Base-by-base conservation (phyloP, 352 stramenopile genomes). In the Phytophthora palmivora region DNA sequence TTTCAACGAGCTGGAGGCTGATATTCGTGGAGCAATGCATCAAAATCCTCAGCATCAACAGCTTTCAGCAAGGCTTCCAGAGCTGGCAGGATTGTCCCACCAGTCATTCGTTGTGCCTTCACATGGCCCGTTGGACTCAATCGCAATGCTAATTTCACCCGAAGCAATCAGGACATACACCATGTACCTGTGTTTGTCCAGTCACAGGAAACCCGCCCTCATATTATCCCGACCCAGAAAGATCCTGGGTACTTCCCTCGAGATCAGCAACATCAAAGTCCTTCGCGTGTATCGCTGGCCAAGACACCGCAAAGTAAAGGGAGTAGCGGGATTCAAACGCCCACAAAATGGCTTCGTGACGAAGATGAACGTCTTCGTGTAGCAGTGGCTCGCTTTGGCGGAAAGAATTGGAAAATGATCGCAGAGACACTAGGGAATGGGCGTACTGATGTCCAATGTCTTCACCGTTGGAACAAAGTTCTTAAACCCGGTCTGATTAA, bases 381-480 rank as follows among this genome's bases (percentile, higher is more conserved):
- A 18, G 85, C 94, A 11, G 95, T 98, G 9, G 76, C 94, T 34
- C 79, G 84, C 18, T 94, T 97, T 53, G 92, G 93, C 15, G 88
- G 92, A n/a, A 97, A 97, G 37, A 98, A 97, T 66, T 98, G 96
- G 96, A 98, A 97, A 67, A 85, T 93, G 59, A 96, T 98, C 52
- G 91, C 94, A 16, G 87, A 97, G 65, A 79, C 88, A 24, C 67
- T 98, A 22, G 88, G 91, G 16, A 91, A 94, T 49, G 87, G 84
- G 3, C 85, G 88, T 51, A 97, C 93, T 1, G 94, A 98, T 63
- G 90, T 97, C 55, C 94, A 98, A 70, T 98, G 92, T 63, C 77
- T 99, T 38, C 96, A 99, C 62, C 90, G 97, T n/a, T 99, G 96
- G 96, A 97, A 99, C 67, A 96, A 96, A 58, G 87, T 96, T 45